Evolutionary conservation across 768 basidiomycete genomes (phyloP).

Genomic region (Trametes punicea): DNA sequence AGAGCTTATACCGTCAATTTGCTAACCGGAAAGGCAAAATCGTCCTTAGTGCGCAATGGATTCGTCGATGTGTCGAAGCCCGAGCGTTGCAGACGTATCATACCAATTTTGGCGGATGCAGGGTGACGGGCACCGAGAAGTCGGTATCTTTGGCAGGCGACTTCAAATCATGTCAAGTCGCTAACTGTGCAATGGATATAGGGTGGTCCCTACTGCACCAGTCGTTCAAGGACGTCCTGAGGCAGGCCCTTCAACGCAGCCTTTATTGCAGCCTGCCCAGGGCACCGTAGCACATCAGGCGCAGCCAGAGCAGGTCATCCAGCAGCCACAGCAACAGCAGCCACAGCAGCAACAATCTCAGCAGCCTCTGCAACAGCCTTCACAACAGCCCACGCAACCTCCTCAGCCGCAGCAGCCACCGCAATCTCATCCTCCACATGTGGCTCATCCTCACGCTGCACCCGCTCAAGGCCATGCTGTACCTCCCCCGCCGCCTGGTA

Average conservation of each 20-base stretch:
- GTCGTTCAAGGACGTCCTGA: slow-evolving; percentile 3
- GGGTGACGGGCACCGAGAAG: slow-evolving; percentile 73
- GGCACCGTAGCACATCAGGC: slow-evolving; percentile 11
- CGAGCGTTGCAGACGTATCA: slow-evolving; percentile 71
- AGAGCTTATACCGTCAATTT: slow-evolving; percentile 78
- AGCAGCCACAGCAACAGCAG: no score
- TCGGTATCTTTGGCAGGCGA: slow-evolving; percentile 32
- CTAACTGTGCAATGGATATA: background rate
- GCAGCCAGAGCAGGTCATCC: slow-evolving; percentile 20
- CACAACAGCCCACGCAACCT: slow-evolving; percentile 12
- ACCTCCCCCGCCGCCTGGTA: slow-evolving; percentile 22
- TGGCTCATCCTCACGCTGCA: background rate
- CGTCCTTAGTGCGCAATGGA: slow-evolving; percentile 71
- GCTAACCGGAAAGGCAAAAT: slow-evolving; percentile 76
- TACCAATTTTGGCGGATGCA: slow-evolving; percentile 77
- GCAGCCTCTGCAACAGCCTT: slow-evolving; percentile 8
- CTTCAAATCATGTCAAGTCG: background rate
- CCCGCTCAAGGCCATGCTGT: slow-evolving; percentile 8
- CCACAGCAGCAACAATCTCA: slow-evolving; percentile 12
- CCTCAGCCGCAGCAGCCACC: slow-evolving; percentile 15
- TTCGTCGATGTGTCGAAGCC: slow-evolving; percentile 70
- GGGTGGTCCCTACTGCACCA: background rate
- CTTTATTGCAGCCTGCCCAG: slow-evolving; percentile 8
- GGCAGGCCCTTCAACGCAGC: slow-evolving; percentile 11
- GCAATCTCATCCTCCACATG: slow-evolving; percentile 17